A percentile compares a stretch with the other conserved stretches of the same genome.
Conservation (phyloP, 257 asterid species). For the Anisodus acutangulus region DNA sequence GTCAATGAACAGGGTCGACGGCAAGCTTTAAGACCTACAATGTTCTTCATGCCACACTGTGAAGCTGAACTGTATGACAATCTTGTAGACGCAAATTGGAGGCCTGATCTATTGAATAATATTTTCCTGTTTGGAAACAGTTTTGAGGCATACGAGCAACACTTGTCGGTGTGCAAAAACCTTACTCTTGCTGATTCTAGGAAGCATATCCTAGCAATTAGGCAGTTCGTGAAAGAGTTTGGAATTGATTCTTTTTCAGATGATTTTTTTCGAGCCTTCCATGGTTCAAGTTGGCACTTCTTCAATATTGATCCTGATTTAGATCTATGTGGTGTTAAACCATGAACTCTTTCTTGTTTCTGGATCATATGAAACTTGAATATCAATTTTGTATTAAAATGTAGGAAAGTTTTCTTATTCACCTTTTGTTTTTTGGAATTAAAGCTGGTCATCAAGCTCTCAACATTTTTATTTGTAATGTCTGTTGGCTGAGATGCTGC, state of each 20-base stretch:
- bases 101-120: conserved; percentile 42
- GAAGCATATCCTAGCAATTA: conserved; percentile 56
- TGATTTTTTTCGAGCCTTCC: conserved; percentile 63
- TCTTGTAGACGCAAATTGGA: conserved; percentile 77
- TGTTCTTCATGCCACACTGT: conserved; percentile 96
- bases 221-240: conserved; percentile 58
- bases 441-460: conserved; percentile 1
- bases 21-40: conserved; percentile 57
- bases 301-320: conserved; percentile 43
- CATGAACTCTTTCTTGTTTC: background rate
- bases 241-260: conserved; percentile 42
- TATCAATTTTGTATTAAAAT: background rate
- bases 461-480: background rate
- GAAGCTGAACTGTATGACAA: conserved; percentile 75
- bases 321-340: conserved; percentile 24
- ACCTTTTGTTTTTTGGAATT: background rate
- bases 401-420: background rate
- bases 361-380: background rate
- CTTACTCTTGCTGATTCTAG: conserved; percentile 40
- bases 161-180: conserved; percentile 39
- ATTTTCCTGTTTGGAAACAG: conserved; percentile 71
- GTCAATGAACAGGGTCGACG: conserved; percentile 80
- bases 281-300: conserved; percentile 80
- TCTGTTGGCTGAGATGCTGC: background rate
- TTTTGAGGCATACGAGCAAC: conserved; percentile 62